phyloP scores from a whole-genome alignment of 208 protist species.

The Leishmania lainsoni region DNA sequence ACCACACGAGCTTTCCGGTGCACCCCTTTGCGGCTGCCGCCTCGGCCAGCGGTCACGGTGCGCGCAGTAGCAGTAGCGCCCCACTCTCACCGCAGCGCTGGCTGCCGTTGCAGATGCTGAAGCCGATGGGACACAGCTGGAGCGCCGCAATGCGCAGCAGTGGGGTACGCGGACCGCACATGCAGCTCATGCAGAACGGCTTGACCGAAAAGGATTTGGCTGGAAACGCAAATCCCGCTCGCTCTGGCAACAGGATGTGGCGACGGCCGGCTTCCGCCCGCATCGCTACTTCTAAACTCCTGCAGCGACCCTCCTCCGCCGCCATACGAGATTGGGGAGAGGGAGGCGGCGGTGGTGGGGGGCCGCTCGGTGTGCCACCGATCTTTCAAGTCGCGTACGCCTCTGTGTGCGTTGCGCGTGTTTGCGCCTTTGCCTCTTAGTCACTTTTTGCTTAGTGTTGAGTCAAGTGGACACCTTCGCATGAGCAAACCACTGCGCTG shows the following conservation, averaged over 20 bases:
- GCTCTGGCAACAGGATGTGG: constrained; percentile 87
- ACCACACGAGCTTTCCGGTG: constrained; percentile 11
- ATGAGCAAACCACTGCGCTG: neutral
- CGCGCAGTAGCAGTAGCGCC: neutral
- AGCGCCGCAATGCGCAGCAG: constrained; percentile 57
- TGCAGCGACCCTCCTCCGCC: neutral
- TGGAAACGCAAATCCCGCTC: constrained; percentile 88
- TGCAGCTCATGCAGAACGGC: constrained; percentile 84
- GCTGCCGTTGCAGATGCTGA: constrained; percentile 80
- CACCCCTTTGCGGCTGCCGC: constrained; percentile 16
- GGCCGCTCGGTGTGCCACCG: neutral
- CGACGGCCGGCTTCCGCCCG: constrained; percentile 80
- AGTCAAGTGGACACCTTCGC: neutral
- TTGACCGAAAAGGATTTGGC: constrained; percentile 86
- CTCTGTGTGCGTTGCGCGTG: neutral
- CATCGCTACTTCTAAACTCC: constrained; percentile 75
- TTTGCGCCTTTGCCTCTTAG: neutral
- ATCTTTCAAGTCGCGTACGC: neutral
- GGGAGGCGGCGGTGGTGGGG: neutral
- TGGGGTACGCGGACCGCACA: constrained; percentile 60
- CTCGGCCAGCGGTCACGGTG: neutral
- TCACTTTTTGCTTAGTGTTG: neutral
- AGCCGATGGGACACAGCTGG: constrained; percentile 73
- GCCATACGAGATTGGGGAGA: neutral
- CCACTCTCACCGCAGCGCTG: constrained; percentile 12